A percentile compares a stretch with the other conserved stretches of the same genome.
phyloP scores from a whole-genome alignment of 495 filamentous ascomycete genomes.

The Trichoderma asperelloides region DNA sequence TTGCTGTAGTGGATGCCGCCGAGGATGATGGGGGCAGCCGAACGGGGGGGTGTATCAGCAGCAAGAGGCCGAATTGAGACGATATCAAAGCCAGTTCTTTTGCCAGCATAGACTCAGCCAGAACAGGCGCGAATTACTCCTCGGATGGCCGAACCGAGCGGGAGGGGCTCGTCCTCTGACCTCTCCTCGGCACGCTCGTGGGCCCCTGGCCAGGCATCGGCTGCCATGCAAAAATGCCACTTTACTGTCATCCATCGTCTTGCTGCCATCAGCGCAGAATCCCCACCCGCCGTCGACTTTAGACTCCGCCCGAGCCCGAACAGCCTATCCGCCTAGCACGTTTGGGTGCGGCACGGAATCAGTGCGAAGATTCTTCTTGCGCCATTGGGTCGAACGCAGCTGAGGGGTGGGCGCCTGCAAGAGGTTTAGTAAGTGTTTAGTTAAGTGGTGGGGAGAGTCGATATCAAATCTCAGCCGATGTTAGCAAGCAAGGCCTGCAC shows the following conservation, averaged over 20 bases:
- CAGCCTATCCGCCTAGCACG: conserved; percentile 5
- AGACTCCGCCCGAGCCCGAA: not conserved
- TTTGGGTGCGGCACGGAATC: not conserved
- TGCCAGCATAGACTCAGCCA: not conserved
- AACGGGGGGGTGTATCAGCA: too few relatives aligned
- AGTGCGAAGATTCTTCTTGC: not conserved
- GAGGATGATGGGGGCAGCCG: too few relatives aligned
- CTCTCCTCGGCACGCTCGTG: not conserved
- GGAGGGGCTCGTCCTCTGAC: not conserved
- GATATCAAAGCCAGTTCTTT: too few relatives aligned
- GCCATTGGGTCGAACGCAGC: not conserved
- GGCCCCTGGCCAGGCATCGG: not conserved
- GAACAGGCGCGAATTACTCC: too few relatives aligned
- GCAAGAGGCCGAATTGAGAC: too few relatives aligned
- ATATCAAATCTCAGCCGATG: not conserved
- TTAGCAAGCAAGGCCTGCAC: not conserved
- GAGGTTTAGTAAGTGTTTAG: not conserved
- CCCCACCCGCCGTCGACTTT: not conserved
- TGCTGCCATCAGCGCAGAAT: not conserved
- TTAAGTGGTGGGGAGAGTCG: not conserved
- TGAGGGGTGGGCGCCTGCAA: not conserved
- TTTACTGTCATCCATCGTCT: not conserved
- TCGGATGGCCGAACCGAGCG: not conserved
- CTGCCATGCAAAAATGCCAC: too few relatives aligned
- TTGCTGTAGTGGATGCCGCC: too few relatives aligned